Base-by-base conservation (phyloP, 176 grass and related monocot genomes). In the Areca catechu region DNA sequence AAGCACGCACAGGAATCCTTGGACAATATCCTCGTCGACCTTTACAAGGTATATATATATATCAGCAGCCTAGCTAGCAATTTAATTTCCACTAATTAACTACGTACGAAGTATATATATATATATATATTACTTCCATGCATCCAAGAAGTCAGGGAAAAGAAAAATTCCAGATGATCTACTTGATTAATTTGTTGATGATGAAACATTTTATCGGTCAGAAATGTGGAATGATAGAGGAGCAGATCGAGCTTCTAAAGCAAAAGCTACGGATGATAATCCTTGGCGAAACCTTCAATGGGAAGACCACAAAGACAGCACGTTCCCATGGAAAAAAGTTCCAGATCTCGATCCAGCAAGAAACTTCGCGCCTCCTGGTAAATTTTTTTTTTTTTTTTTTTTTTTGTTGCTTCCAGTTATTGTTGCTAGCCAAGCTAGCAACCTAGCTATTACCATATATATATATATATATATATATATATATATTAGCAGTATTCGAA, bases 301-400 rank as follows among this genome's bases (percentile, higher is more conserved):
- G 93, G 53, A 98, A 85, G 75, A 18, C 73, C 0, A 91, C 93
- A 0, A 97, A 97, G 69, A 98, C 82, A 6, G 87, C 93, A 6
- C 93, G 87, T 1, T 98, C 93, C 49, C 93, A 89, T 47, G 87
- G 93, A 50, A 98, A 88, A 70, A 98, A 98, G 69, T 98, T 98
- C 74, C 93, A 98, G 72, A 83, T 98, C 67, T 98, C 93, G 5
- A 78, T 98, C 62, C 76, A 92, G 48, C 81, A 92, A 65, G 93
- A 98, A 59, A 92, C 79, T 1, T 72, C 93, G 6, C 83, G 93
- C 48, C 78, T 92, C 68, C 72, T 92, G 83, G 93, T 92, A 80
- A 16, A 15, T 54, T 28, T 19, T 24, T 3, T 24, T 24, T 24
- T 1, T 24, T 24, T 1, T 24, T 2, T 3, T 24, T 24, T 5